phyloP scores from a whole-genome alignment of 495 filamentous ascomycete species.

The Usnea hakonensis region DNA sequence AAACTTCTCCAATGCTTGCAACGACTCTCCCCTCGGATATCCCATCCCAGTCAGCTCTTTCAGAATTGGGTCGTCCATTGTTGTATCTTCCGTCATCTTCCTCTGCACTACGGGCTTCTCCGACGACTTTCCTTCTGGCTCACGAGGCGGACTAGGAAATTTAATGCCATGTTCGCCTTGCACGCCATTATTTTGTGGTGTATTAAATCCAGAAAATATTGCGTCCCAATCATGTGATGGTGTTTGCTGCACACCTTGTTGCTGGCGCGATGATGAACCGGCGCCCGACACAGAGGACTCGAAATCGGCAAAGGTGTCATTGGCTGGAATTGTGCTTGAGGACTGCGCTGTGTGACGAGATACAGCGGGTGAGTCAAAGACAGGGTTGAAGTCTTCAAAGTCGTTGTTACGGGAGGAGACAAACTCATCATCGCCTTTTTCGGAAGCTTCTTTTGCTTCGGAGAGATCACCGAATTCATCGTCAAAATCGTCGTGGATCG shows the following conservation, averaged over 20 bases:
- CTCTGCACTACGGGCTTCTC: slow-evolving; percentile 48
- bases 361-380: slow-evolving; percentile 44
- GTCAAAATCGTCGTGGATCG: slow-evolving; percentile 59
- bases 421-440: slow-evolving; percentile 55
- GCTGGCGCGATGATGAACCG: slow-evolving; percentile 26
- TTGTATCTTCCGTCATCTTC: slow-evolving; percentile 63
- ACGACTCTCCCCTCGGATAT: slow-evolving; percentile 68
- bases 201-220: slow-evolving; percentile 76
- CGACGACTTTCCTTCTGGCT: slow-evolving; percentile 18
- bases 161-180: not conserved
- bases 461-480: slow-evolving; percentile 83
- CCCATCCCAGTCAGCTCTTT: slow-evolving; percentile 90
- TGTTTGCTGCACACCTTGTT: slow-evolving; percentile 13
- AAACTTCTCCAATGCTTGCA: slow-evolving; percentile 82
- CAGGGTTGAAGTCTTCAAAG: slow-evolving; percentile 58
- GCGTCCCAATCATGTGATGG: slow-evolving; percentile 83
- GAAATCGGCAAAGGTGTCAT: slow-evolving; percentile 43
- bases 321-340: slow-evolving; percentile 18
- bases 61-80: slow-evolving; percentile 84
- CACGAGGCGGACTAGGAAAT: slow-evolving; percentile 1
- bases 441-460: slow-evolving; percentile 85
- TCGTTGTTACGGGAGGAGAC: slow-evolving; percentile 21
- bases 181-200: slow-evolving; percentile 28
- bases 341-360: slow-evolving; percentile 37
- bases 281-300: slow-evolving; percentile 33